Evolutionary conservation across 1,139 yeast species (phyloP), one percentile per base, ranked within the genome.

Genomic region (Yamadazyma buinensis): DNA sequence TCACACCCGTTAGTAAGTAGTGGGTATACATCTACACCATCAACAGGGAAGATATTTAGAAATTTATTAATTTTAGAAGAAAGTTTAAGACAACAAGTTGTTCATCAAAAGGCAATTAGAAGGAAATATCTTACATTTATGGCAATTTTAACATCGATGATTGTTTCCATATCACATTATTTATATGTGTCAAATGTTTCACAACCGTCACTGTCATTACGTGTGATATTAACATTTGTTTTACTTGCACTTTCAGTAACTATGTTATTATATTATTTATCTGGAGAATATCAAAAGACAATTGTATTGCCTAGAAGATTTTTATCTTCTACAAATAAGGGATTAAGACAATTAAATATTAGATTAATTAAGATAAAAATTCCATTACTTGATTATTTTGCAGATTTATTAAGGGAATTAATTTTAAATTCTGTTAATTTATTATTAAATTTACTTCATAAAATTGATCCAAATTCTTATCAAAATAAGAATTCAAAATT

Each of bases 211-310:
- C 29, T 41, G 1, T 29, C 41, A n/a, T 35, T 51, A 10, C 55
- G 80, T 34, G 71, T 80, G 20, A 51, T 71, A 1, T 60, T 80
- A 31, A 83, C 83, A 48, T 76, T 90, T 33, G 58, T 77, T 11
- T 69, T 85, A 19, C 63, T 85, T 18, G 84, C 90, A 28, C 75
- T 84, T 17, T 47, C 74, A 12, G 78, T 88, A 25, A 84, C 96
- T 0, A 61, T 88, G 35, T 71, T 80, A 29, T 64, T 92, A 29
- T 92, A 87, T 58, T 88, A 84, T 50, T 61, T 92, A 25, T 84
- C 95, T 19, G 98, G 97, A 2, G 94, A 88, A 57, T 90, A 90
- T 55, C 78, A 76, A 40, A 77, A 92, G 42, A 86, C 96, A 0
- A 84, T 92, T 40, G 84, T 85, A 8, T 66, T 81, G 30, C 95